A percentile compares a stretch with the other conserved stretches of the same genome.
Conservation (phyloP, 2,329 filamentous ascomycete species). For the Aspergillus brunneoviolaceus region DNA sequence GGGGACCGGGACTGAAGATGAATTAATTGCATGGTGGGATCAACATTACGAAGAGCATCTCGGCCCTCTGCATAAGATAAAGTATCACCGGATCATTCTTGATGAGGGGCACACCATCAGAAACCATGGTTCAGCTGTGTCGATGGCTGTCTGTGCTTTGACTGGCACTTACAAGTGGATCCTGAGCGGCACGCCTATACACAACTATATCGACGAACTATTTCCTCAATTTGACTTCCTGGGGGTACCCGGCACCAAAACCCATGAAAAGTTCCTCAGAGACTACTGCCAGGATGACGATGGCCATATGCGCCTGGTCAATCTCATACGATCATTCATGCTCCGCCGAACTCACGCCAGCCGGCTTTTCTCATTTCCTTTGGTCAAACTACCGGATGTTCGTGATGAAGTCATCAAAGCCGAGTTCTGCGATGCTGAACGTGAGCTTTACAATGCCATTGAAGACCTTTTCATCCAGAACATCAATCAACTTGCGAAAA, state of each 20-base stretch:
- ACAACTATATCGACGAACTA: slow-evolving; percentile 40
- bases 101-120: slow-evolving; percentile 42
- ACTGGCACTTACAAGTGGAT: slow-evolving; percentile 39
- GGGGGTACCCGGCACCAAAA: slow-evolving; percentile 27
- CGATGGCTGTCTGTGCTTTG: slow-evolving; percentile 37
- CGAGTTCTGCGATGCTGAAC: slow-evolving; percentile 54
- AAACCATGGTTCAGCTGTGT: slow-evolving; percentile 34
- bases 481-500: slow-evolving; percentile 17
- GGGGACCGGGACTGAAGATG: slow-evolving; percentile 14
- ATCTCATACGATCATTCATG: slow-evolving; percentile 46
- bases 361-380: slow-evolving; percentile 52
- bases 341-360: slow-evolving; percentile 57
- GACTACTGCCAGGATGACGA: slow-evolving; percentile 24
- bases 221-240: slow-evolving; percentile 42
- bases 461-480: slow-evolving; percentile 39
- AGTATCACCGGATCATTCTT: slow-evolving; percentile 42
- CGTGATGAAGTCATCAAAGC: slow-evolving; percentile 44
- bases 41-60: slow-evolving; percentile 22
- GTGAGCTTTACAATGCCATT: slow-evolving; percentile 55
- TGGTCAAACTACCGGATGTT: slow-evolving; percentile 55
- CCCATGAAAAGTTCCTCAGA: slow-evolving; percentile 24
- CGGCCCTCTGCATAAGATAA: slow-evolving; percentile 37
- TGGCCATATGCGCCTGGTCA: slow-evolving; percentile 25
- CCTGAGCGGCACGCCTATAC: slow-evolving; percentile 40
- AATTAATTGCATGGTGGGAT: slow-evolving; percentile 27